Conservation (phyloP, 768 basidiomycete species). For the Phanerodontia chrysosporium region DNA sequence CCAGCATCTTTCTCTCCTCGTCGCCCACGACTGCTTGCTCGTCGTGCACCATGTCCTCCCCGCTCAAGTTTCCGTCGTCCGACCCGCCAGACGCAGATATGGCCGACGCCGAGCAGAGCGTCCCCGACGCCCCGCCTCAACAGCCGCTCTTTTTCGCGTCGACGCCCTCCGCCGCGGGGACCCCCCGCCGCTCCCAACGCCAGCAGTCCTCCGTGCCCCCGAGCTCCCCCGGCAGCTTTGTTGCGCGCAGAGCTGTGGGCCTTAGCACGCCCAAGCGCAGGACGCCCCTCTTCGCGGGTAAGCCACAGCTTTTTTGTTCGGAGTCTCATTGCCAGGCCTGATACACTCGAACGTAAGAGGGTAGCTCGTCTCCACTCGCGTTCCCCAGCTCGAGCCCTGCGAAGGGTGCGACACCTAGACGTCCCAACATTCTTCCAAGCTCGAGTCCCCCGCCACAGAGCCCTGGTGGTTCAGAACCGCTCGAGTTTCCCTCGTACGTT, state of each 20-base stretch:
- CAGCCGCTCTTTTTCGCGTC: conserved; percentile 29
- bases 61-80: conserved; percentile 25
- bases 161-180: conserved; percentile 26
- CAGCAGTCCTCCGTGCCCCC: conserved; percentile 1
- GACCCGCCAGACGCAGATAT: conserved; percentile 27
- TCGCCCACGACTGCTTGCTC: not conserved
- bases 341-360: not conserved
- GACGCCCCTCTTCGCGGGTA: conserved; percentile 25
- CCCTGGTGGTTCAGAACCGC: conserved; percentile 49
- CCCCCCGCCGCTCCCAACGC: conserved; percentile 17
- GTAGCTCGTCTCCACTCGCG: conserved; percentile 52
- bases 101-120: conserved; percentile 21
- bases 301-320: conserved; percentile 6
- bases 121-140: conserved; percentile 22
- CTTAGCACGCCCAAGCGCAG: conserved; percentile 23
- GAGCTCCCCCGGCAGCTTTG: conserved; percentile 16
- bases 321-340: not conserved
- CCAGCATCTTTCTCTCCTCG: not conserved
- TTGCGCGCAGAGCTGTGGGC: conserved; percentile 27
- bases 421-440: not conserved
- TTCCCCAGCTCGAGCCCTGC: conserved; percentile 62
- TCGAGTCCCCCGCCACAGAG: conserved; percentile 22
- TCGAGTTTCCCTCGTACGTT: conserved; percentile 66
- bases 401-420: conserved; percentile 29
- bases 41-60: conserved; percentile 19